Percentiles rank a stretch among this genome's conserved stretches.
Evolutionary conservation across 768 basidiomycete species (phyloP).

Genomic region (Lactifluus rugatus): DNA sequence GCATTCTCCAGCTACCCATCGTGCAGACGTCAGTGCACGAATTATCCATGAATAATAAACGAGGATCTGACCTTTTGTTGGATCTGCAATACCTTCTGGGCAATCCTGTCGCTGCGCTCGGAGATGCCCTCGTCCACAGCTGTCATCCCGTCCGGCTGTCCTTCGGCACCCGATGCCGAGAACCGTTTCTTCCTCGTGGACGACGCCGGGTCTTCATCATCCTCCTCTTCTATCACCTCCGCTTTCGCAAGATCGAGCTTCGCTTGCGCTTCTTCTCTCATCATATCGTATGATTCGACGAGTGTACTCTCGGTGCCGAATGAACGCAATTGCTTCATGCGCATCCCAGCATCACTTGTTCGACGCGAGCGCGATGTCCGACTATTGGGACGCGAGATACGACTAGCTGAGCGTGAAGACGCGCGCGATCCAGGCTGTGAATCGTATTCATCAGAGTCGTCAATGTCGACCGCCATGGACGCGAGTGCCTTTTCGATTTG

Average conservation of each 20-base stretch:
- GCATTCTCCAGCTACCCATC: slow-evolving; percentile 62
- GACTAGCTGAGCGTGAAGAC: slow-evolving; percentile 13
- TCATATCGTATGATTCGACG: slow-evolving; percentile 48
- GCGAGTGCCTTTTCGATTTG: slow-evolving; percentile 82
- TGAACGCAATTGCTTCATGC: slow-evolving; percentile 47
- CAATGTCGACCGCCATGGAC: slow-evolving; percentile 74
- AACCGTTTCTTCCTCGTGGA: slow-evolving; percentile 64
- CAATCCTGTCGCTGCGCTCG: slow-evolving; percentile 77
- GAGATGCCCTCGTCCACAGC: slow-evolving; percentile 84
- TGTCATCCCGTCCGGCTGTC: slow-evolving; percentile 65
- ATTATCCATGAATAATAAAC: neutral
- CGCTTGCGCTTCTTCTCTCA: slow-evolving; percentile 32
- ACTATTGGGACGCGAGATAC: slow-evolving; percentile 30
- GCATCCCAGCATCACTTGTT: slow-evolving; percentile 48
- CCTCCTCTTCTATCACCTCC: slow-evolving; percentile 42
- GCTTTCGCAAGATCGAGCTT: slow-evolving; percentile 49
- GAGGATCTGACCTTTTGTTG: slow-evolving; percentile 70
- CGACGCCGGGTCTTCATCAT: slow-evolving; percentile 20
- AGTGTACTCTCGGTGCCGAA: slow-evolving; percentile 75
- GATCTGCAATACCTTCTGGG: slow-evolving; percentile 79
- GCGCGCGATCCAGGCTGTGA: slow-evolving; percentile 39
- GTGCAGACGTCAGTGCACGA: neutral
- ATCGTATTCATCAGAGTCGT: slow-evolving; percentile 65
- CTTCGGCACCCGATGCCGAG: slow-evolving; percentile 57
- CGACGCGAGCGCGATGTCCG: slow-evolving; percentile 52